Percentiles rank a stretch among this genome's conserved stretches.
These are phyloP conservation scores for Candida succiphila DNA, from an alignment of 805 yeast species.

Conservation along the genomic window DNA sequence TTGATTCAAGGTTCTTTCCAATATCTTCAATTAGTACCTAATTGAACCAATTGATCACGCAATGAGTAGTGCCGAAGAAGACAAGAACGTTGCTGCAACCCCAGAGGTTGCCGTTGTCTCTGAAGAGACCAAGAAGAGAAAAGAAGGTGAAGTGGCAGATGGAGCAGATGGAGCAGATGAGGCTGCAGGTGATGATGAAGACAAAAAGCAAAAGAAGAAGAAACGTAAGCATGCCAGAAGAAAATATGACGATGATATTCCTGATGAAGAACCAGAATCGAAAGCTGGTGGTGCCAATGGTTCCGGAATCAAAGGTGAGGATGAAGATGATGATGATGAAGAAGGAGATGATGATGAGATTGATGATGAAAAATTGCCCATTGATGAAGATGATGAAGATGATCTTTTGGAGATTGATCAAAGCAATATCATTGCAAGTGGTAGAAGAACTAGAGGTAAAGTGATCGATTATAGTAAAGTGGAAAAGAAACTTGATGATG, in stretches of 20 bases:
- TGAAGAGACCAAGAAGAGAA: neutral
- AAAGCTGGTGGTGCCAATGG: conserved; percentile 23
- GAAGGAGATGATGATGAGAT: conserved; percentile 31
- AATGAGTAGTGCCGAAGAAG: neutral
- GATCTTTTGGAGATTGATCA: conserved; percentile 73
- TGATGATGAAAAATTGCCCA: conserved; percentile 43
- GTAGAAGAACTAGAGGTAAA: conserved; percentile 86
- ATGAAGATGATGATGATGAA: conserved; percentile 26
- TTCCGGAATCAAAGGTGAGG: conserved; percentile 36
- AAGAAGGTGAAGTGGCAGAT: neutral
- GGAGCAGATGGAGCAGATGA: conserved; percentile 34
- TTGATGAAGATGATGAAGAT: conserved; percentile 66
- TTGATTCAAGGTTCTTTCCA: too few relatives aligned
- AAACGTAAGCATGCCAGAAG: conserved; percentile 13
- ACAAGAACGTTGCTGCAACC: neutral
- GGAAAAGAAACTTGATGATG: conserved; percentile 55
- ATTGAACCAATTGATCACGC: neutral
- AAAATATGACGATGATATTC: conserved; percentile 12
- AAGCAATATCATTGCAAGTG: conserved; percentile 72
- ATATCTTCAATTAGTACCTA: neutral
- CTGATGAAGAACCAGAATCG: conserved; percentile 21
- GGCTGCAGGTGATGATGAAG: conserved; percentile 2
- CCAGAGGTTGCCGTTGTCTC: neutral
- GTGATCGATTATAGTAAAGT: conserved; percentile 80
- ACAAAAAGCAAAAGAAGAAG: conserved; percentile 8